Conservation (phyloP, 176 grass and related monocot species). For the Raddia distichophylla region DNA sequence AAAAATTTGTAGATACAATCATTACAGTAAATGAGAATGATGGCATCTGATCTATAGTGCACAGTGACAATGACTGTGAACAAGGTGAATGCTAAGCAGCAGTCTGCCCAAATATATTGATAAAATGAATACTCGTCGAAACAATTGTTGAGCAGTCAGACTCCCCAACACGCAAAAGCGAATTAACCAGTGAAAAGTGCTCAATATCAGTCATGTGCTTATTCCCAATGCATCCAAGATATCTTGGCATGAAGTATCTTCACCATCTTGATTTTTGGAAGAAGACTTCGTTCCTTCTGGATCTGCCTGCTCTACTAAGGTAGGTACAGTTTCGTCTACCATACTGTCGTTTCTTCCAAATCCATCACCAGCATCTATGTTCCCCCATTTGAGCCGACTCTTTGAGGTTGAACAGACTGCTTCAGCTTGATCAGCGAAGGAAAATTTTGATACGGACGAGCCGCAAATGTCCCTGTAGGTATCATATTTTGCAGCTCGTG, state of each 20-base stretch:
- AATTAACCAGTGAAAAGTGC: background rate
- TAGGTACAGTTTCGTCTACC: background rate
- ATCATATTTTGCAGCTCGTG: constrained; percentile 68
- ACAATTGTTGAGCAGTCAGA: constrained; percentile 7
- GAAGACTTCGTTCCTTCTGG: background rate
- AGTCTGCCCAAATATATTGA: background rate
- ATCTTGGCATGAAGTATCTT: constrained; percentile 44
- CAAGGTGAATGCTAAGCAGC: background rate
- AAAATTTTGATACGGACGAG: constrained; percentile 60
- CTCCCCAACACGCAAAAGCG: background rate
- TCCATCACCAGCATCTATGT: constrained; percentile 13
- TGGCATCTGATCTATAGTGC: background rate
- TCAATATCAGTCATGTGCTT: constrained; percentile 5
- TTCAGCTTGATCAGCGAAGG: constrained; percentile 89
- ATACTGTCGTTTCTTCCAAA: constrained; percentile 1
- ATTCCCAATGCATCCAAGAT: constrained; percentile 47
- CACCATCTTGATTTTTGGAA: constrained; percentile 32
- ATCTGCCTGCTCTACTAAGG: background rate
- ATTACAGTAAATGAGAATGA: constrained; percentile 7
- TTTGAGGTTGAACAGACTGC: constrained; percentile 54
- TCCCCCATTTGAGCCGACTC: constrained; percentile 18
- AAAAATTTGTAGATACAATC: background rate
- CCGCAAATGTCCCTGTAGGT: constrained; percentile 80
- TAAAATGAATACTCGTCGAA: background rate
- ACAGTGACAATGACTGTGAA: background rate